A percentile compares a stretch with the other conserved stretches of the same genome.
Conservation (phyloP, 768 basidiomycete species). For the Lentinus brumalis region DNA sequence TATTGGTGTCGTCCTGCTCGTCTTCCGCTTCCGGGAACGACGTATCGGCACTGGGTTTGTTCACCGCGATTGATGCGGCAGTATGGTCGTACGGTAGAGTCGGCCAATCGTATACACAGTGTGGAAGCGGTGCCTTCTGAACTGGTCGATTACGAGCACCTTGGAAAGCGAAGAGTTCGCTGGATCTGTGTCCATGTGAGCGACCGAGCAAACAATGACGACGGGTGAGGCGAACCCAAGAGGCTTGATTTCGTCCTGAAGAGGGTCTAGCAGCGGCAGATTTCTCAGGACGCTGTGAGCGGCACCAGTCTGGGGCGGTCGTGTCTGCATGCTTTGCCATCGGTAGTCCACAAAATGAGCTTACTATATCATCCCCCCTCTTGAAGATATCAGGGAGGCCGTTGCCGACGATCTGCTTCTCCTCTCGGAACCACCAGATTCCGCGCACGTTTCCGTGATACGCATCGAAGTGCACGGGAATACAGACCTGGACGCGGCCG, state of each 20-base stretch:
- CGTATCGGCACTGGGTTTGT: constrained; percentile 34
- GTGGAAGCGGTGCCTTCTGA: constrained; percentile 51
- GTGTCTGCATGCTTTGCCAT: constrained; percentile 4
- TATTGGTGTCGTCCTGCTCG: constrained; percentile 54
- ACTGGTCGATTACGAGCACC: constrained; percentile 56
- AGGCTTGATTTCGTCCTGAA: constrained; percentile 67
- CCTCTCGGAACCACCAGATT: constrained; percentile 76
- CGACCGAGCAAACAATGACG: background rate
- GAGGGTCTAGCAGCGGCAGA: constrained; percentile 70
- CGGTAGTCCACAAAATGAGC: constrained; percentile 22
- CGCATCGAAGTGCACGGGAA: constrained; percentile 38
- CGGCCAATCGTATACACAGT: constrained; percentile 69
- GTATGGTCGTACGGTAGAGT: constrained; percentile 55
- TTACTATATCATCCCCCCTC: constrained; percentile 63
- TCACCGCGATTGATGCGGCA: constrained; percentile 61
- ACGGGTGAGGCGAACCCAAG: constrained; percentile 53
- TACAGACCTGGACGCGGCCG: constrained; percentile 55
- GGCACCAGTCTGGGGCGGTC: constrained; percentile 68
- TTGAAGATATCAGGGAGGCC: constrained; percentile 78
- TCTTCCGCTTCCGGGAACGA: constrained; percentile 38
- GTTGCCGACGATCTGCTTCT: constrained; percentile 39
- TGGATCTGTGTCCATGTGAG: constrained; percentile 50
- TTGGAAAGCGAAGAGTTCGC: constrained; percentile 82
- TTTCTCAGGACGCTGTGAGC: constrained; percentile 69
- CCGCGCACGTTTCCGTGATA: constrained; percentile 40